Evolutionary conservation across 148 eudicot species (phyloP).

Genomic region (Dianthus caryophyllus): DNA sequence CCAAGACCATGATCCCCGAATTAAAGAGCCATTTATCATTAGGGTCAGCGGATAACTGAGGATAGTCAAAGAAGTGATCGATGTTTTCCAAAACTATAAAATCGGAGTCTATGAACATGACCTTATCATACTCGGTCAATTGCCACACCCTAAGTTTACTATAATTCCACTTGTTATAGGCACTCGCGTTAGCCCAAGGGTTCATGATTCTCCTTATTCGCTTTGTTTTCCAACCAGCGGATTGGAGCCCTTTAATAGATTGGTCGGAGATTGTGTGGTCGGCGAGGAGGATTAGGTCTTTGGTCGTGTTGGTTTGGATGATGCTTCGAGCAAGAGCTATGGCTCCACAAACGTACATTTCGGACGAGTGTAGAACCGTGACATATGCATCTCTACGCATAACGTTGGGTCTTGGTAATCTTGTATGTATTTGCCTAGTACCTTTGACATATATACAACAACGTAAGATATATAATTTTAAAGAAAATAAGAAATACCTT

Average conservation of each 20-base stretch:
- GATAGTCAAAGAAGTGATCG: conserved; percentile 47
- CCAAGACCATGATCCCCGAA: conserved; percentile 66
- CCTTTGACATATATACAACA: conserved; percentile 7
- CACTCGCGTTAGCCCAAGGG: conserved; percentile 35
- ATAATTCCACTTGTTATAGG: conserved; percentile 71
- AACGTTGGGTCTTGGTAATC: background rate
- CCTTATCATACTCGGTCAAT: conserved; percentile 48
- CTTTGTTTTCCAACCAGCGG: conserved; percentile 60
- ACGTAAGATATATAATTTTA: too few species aligned
- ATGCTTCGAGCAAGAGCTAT: conserved; percentile 67
- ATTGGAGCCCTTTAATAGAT: conserved; percentile 41
- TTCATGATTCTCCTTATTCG: conserved; percentile 44
- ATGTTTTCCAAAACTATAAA: conserved; percentile 44
- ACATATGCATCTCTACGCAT: conserved; percentile 57
- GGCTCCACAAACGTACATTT: conserved; percentile 70
- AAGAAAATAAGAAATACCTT: too few species aligned
- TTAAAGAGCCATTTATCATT: conserved; percentile 50
- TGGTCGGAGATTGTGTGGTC: conserved; percentile 40
- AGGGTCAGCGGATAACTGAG: conserved; percentile 48
- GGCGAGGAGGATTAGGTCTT: conserved; percentile 57
- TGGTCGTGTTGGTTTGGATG: conserved; percentile 50
- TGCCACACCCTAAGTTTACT: conserved; percentile 77
- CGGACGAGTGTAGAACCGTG: conserved; percentile 66
- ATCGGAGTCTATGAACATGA: conserved; percentile 66
- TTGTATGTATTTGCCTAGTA: background rate